Percentiles rank a stretch among this genome's conserved stretches.
phyloP scores from a whole-genome alignment of 768 basidiomycete species.

The Suillus cothurnatus region DNA sequence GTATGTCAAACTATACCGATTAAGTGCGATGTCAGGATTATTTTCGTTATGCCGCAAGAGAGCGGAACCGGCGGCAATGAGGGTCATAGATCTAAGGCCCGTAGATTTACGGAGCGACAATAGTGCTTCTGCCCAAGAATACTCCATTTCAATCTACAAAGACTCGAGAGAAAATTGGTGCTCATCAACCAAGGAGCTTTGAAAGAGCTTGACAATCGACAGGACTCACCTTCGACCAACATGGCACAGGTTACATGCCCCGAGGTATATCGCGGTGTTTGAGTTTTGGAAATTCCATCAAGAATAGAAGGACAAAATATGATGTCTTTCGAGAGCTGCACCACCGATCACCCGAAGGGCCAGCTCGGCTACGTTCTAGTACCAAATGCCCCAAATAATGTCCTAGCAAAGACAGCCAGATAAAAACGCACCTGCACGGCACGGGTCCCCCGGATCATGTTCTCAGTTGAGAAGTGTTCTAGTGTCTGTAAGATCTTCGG shows the following conservation, averaged over 20 bases:
- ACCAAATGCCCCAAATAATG: slow-evolving; percentile 22
- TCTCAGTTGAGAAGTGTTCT: neutral
- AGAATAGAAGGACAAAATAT: neutral
- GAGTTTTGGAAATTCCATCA: neutral
- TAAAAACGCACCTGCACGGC: slow-evolving; percentile 25
- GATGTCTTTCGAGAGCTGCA: neutral
- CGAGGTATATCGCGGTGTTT: neutral
- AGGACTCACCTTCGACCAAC: neutral
- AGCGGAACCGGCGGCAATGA: neutral
- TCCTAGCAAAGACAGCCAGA: slow-evolving; percentile 20
- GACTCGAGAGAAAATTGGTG: neutral
- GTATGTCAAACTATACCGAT: neutral
- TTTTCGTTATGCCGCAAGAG: neutral
- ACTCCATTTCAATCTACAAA: no score
- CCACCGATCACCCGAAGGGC: neutral
- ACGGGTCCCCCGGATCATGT: neutral
- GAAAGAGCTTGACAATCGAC: neutral
- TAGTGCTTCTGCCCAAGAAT: neutral
- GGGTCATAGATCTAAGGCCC: neutral
- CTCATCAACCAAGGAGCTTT: neutral
- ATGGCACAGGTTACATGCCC: neutral
- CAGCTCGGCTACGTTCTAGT: neutral
- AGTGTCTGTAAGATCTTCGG: slow-evolving; percentile 48
- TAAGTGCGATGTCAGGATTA: neutral
- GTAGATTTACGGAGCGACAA: neutral